These are phyloP conservation scores for Tuctoria greenei DNA, from an alignment of 176 grass and related monocot species.

Conservation along the genomic window DNA sequence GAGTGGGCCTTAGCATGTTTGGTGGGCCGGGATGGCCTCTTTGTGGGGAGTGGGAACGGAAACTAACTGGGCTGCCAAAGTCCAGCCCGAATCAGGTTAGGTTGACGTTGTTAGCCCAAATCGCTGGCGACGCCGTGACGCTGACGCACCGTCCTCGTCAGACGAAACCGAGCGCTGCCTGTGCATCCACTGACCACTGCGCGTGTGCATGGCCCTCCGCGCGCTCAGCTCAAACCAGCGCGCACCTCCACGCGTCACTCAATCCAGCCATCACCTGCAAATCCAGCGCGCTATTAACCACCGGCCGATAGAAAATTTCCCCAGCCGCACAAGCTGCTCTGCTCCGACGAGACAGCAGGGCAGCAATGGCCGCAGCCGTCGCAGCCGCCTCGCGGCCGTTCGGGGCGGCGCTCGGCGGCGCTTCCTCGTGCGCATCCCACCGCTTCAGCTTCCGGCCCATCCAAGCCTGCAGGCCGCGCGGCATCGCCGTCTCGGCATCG, in stretches of 20 bases:
- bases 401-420: neutral
- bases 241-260: neutral
- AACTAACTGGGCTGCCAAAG: neutral
- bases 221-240: too few species aligned
- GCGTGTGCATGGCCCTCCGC: too few species aligned
- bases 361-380: constrained; percentile 30
- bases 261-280: constrained; percentile 38
- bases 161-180: too few species aligned
- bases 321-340: constrained; percentile 30
- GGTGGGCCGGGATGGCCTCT: neutral
- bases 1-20: neutral
- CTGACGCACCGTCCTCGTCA: too few species aligned
- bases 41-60: neutral
- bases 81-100: neutral
- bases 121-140: too few species aligned
- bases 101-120: too few species aligned
- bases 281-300: constrained; percentile 21
- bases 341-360: constrained; percentile 1
- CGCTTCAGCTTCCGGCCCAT: neutral
- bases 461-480: constrained; percentile 22
- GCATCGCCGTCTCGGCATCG: constrained; percentile 39
- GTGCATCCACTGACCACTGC: too few species aligned
- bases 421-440: neutral
- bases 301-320: neutral
- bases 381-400: constrained; percentile 11